Evolutionary conservation across 2,329 filamentous ascomycete species (phyloP).

Genomic region (Knufia petricola): DNA sequence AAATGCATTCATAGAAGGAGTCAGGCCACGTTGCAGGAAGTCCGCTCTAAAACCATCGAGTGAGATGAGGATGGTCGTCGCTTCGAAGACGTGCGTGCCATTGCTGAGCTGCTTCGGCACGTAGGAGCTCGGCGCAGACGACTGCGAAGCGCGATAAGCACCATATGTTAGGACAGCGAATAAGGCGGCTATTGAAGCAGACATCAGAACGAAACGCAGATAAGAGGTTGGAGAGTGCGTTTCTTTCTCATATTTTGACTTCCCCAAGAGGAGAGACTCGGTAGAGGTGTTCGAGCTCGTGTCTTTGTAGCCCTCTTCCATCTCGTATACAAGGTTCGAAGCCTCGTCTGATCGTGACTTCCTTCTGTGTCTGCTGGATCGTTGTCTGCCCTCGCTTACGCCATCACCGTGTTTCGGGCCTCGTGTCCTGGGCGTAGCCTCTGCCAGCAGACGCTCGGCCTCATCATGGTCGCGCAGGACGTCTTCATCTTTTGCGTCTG

Average conservation of each 20-base stretch:
- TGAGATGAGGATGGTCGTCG: constrained; percentile 87
- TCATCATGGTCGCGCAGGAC: background rate
- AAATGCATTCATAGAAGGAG: constrained; percentile 70
- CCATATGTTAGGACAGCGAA: constrained; percentile 48
- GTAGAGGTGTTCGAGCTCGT: constrained; percentile 53
- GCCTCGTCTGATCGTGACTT: background rate
- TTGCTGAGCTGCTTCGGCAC: constrained; percentile 47
- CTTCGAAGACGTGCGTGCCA: constrained; percentile 78
- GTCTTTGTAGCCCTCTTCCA: constrained; percentile 67
- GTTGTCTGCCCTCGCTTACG: background rate
- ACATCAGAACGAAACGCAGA: constrained; percentile 12
- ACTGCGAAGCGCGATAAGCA: constrained; percentile 46
- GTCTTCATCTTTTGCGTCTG: background rate
- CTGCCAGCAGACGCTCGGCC: background rate
- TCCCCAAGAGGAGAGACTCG: constrained; percentile 47
- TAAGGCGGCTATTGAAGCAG: constrained; percentile 38
- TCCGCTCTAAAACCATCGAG: constrained; percentile 94
- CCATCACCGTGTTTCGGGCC: background rate
- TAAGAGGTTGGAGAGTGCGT: constrained; percentile 19
- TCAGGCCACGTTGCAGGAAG: constrained; percentile 74
- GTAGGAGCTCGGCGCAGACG: constrained; percentile 19
- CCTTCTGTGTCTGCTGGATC: background rate
- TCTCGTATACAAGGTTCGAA: constrained; percentile 55
- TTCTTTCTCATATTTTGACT: constrained; percentile 28
- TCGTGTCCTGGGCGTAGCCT: background rate